These are phyloP conservation scores for Chytriomyces hyalinus DNA, from an alignment of 192 early-diverging fungal genomes.

Conservation along the genomic window DNA sequence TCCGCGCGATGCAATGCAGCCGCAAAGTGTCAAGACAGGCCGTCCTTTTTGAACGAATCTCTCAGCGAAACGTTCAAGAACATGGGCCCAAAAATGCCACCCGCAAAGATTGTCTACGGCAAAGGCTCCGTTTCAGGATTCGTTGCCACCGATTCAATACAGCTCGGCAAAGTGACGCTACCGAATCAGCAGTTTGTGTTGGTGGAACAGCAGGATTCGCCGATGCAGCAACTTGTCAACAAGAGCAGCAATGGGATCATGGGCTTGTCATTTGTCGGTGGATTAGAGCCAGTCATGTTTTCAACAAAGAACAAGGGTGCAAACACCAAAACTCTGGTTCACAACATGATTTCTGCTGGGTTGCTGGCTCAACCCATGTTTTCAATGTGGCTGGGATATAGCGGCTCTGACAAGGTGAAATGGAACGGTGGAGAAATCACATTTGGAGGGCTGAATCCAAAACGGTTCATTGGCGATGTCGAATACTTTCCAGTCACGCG, in stretches of 20 bases:
- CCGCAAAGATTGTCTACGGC: constrained; percentile 18
- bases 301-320: not conserved
- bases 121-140: constrained; percentile 17
- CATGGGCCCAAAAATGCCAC: not conserved
- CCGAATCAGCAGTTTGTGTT: constrained; percentile 7
- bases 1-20: not conserved
- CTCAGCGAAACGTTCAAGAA: not conserved
- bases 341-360: not conserved
- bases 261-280: constrained; percentile 6
- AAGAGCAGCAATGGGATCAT: constrained; percentile 13
- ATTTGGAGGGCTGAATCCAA: constrained; percentile 13
- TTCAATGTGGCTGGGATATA: not conserved
- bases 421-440: not conserved
- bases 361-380: constrained; percentile 5
- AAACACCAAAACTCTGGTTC: not conserved
- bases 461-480: not conserved
- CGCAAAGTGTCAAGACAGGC: not conserved
- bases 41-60: not conserved
- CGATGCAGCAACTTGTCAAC: constrained; percentile 3
- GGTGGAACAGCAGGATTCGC: constrained; percentile 1
- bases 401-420: not conserved
- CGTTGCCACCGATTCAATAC: not conserved
- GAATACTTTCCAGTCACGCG: not conserved
- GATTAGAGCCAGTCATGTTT: not conserved
- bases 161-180: not conserved